These are phyloP conservation scores for Alternaria consortialis DNA, from an alignment of 2,329 filamentous ascomycete species.

Conservation along the genomic window DNA sequence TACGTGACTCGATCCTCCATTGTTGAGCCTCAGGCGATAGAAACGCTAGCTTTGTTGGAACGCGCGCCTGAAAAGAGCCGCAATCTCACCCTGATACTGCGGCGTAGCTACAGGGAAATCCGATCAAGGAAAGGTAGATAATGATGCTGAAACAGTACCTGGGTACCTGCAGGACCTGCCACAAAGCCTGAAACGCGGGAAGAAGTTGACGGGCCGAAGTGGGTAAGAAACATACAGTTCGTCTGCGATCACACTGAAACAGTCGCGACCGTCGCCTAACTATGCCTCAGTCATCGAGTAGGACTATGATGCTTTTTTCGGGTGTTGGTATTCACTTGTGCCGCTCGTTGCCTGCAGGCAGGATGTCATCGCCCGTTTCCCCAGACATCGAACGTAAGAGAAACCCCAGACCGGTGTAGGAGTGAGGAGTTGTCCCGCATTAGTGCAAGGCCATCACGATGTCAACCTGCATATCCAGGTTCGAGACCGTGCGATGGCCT, in stretches of 20 bases:
- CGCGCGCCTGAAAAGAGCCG: background rate
- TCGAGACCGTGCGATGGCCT: constrained; percentile 14
- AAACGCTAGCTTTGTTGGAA: background rate
- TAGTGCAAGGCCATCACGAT: constrained; percentile 13
- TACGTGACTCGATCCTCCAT: background rate
- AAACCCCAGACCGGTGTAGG: background rate
- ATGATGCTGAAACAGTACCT: constrained; percentile 32
- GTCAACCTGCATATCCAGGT: constrained; percentile 10
- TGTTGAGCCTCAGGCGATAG: background rate
- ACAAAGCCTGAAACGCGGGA: constrained; percentile 39
- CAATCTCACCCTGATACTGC: background rate
- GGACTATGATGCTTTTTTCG: constrained; percentile 6
- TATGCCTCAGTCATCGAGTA: constrained; percentile 10
- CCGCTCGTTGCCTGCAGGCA: constrained; percentile 15
- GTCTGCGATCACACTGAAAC: constrained; percentile 29
- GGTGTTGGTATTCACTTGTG: constrained; percentile 13
- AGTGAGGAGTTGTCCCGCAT: constrained; percentile 19
- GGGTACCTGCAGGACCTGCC: constrained; percentile 46
- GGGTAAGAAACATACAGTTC: constrained; percentile 13
- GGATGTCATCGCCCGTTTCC: constrained; percentile 12
- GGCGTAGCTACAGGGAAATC: background rate
- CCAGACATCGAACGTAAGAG: constrained; percentile 27
- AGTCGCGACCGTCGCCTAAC: constrained; percentile 22
- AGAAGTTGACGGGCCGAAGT: constrained; percentile 11
- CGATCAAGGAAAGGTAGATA: constrained; percentile 7